Conservation (phyloP, 257 asterid genomes). For the Solanum ossicruentum region DNA sequence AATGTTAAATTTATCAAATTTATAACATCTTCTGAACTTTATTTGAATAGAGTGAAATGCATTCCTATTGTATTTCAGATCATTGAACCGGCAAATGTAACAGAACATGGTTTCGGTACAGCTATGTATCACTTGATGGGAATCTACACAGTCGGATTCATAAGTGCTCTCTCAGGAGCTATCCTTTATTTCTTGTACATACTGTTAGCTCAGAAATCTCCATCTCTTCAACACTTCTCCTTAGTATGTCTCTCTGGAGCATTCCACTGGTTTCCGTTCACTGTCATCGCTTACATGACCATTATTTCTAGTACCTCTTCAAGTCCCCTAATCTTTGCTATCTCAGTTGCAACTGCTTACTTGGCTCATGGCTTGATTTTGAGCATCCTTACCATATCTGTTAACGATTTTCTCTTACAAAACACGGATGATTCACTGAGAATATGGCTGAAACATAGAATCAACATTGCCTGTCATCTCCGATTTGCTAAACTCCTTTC, state of each 20-base stretch:
- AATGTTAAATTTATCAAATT: neutral
- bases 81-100: conserved; percentile 5
- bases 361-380: conserved; percentile 50
- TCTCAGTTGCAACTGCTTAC: conserved; percentile 39
- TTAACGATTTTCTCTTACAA: conserved; percentile 15
- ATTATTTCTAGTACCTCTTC: conserved; percentile 15
- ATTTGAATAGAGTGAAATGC: neutral
- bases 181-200: conserved; percentile 30
- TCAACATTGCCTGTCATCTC: conserved; percentile 45
- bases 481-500: conserved; percentile 79
- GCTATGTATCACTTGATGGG: conserved; percentile 46
- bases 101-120: conserved; percentile 1
- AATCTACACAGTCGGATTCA: conserved; percentile 43
- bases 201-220: conserved; percentile 17
- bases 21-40: neutral
- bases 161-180: conserved; percentile 52
- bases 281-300: conserved; percentile 33
- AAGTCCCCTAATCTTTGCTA: conserved; percentile 29
- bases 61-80: conserved; percentile 18
- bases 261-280: conserved; percentile 76
- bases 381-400: conserved; percentile 29
- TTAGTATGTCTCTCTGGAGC: conserved; percentile 53
- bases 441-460: conserved; percentile 52
- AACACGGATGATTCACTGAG: conserved; percentile 16
- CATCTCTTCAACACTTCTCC: conserved; percentile 32